phyloP scores from a whole-genome alignment of 1,284 basidiomycete species.

The Microbotryum lychnidis-dioicae region DNA sequence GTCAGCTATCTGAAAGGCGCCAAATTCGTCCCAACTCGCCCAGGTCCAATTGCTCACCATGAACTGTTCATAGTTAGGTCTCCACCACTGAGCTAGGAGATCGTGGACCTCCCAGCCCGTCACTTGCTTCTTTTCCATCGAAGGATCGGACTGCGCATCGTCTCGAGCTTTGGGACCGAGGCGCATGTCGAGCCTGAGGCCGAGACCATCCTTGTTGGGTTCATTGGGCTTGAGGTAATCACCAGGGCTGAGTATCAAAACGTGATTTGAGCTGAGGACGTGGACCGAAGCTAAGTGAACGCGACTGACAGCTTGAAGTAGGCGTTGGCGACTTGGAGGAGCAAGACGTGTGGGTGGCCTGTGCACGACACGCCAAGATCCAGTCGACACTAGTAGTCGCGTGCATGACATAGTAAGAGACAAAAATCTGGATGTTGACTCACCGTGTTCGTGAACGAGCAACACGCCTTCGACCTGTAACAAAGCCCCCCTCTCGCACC shows the following conservation, averaged over 20 bases:
- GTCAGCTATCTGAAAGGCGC: neutral
- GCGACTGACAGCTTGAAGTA: slow-evolving; percentile 91
- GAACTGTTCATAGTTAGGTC: slow-evolving; percentile 96
- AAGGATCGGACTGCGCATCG: slow-evolving; percentile 32
- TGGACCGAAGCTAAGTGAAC: neutral
- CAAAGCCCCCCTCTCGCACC: no score
- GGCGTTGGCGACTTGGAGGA: slow-evolving; percentile 95
- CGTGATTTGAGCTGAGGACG: neutral
- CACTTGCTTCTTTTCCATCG: slow-evolving; percentile 8
- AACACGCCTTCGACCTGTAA: slow-evolving; percentile 78
- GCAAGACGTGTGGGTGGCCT: slow-evolving; percentile 88
- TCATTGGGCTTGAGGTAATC: slow-evolving; percentile 95
- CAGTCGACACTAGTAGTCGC: no score
- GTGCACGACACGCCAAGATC: slow-evolving; percentile 49
- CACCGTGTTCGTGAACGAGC: slow-evolving; percentile 63
- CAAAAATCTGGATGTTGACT: neutral
- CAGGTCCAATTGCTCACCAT: slow-evolving; percentile 58
- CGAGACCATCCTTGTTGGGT: slow-evolving; percentile 81
- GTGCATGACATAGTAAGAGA: no score
- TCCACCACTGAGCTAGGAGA: slow-evolving; percentile 91
- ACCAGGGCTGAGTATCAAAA: slow-evolving; percentile 61
- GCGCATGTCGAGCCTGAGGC: slow-evolving; percentile 75
- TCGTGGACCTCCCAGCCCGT: slow-evolving; percentile 88
- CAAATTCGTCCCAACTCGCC: neutral
- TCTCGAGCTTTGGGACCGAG: slow-evolving; percentile 54